These are phyloP conservation scores for Alternaria ventricosa DNA, from an alignment of 2,329 filamentous ascomycete species.

Conservation along the genomic window DNA sequence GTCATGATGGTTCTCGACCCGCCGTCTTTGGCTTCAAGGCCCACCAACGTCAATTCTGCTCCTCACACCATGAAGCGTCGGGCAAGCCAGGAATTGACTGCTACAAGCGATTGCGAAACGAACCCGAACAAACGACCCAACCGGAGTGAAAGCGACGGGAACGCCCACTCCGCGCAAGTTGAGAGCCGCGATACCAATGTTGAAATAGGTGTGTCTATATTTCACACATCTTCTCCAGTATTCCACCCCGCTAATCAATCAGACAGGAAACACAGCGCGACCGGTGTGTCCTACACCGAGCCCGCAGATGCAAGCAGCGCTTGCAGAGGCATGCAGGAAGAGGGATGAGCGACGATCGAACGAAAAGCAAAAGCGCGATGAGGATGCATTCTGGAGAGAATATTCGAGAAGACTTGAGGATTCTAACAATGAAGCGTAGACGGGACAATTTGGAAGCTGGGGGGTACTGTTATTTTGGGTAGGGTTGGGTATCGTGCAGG, in stretches of 20 bases:
- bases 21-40: not conserved
- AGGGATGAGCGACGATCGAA: not conserved
- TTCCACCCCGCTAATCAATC: not conserved
- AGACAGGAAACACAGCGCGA: not conserved
- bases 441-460: not conserved
- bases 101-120: not conserved
- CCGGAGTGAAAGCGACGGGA: not conserved
- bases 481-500: not conserved
- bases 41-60: not conserved
- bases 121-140: not conserved
- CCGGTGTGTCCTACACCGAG: not conserved
- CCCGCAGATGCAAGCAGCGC: not conserved
- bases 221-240: not conserved
- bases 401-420: fast-evolving
- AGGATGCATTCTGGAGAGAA: not conserved
- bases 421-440: not conserved
- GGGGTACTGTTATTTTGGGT: too few species aligned
- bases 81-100: not conserved
- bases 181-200: not conserved
- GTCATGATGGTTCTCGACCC: not conserved
- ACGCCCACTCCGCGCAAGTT: not conserved
- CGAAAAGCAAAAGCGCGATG: not conserved
- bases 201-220: not conserved
- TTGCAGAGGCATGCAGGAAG: not conserved
- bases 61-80: not conserved